Base-by-base conservation (phyloP, 192 early-diverging fungal genomes). In the Tieghemiomyces parasiticus region DNA sequence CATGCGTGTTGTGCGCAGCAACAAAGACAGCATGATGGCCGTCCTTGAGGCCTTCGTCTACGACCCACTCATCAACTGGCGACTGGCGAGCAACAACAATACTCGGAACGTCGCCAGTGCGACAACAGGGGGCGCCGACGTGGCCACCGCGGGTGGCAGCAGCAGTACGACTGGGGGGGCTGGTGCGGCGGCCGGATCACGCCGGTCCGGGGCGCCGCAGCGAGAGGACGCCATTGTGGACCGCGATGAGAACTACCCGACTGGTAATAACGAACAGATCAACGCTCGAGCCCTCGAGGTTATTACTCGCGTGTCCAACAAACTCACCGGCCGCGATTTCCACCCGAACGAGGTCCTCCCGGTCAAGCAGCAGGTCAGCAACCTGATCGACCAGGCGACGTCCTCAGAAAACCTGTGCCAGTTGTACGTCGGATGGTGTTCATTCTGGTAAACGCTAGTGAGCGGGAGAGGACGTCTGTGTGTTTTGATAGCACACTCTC, bases 21-120 rank as follows among this genome's bases (percentile, higher is more conserved):
- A 98, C 77, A 92, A 93, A 62, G 93, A 98, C 64, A 87, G 85
- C 67, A 71, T 98, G 62, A 98, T 98, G 95, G 95, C 95, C 42
- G 91, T 98, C 4, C 70, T 98, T 19, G 95, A 98, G 63, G 92
- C 95, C 3, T 98, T 98, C 73, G 92, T 98, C 8, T 90, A 95
- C 69, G 95, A 98, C 66, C 95, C 95, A 20, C 64, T 94, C 52
- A 88, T 94, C 71, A 91, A 91, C 61, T 91, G 89, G 90, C 78
- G 88, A 63, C 74, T 93, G 50, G 66, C 87, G 50, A 74, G 63
- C 3, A 44, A 25, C 9, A 50, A 58, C 65, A 20, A 77, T 68
- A 42, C 38, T 16, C 38, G 38, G 8, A 16, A 42, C 6, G 38
- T 10, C 8, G 16, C 38, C 38, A 42, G 16, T 42, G 16, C 16